phyloP scores from a whole-genome alignment of 805 yeast genomes.

The Candida lessepsii region DNA sequence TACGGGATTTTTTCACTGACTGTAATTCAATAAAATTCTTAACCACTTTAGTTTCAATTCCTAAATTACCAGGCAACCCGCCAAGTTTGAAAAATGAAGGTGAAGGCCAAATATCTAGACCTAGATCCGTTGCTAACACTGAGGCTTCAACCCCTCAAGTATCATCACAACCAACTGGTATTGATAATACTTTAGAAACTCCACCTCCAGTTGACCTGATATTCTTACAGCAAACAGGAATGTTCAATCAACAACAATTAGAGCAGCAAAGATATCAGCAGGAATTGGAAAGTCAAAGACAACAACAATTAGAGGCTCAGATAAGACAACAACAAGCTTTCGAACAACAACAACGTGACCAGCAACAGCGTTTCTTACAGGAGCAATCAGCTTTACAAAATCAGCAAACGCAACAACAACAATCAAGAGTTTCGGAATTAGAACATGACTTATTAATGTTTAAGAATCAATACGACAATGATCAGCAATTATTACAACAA shows the following conservation, averaged over 20 bases:
- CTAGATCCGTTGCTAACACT: constrained; percentile 23
- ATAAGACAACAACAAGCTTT: constrained; percentile 70
- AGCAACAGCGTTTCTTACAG: constrained; percentile 62
- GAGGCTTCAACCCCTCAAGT: constrained; percentile 36
- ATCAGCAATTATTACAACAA: constrained; percentile 78
- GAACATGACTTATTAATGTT: constrained; percentile 77
- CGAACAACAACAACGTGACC: constrained; percentile 71
- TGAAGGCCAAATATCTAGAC: constrained; percentile 29
- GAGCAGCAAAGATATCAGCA: constrained; percentile 61
- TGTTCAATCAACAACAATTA: constrained; percentile 49
- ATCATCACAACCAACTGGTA: constrained; percentile 44
- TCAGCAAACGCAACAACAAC: constrained; percentile 71
- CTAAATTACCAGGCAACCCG: constrained; percentile 58
- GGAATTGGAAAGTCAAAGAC: constrained; percentile 62
- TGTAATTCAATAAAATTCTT: constrained; percentile 81
- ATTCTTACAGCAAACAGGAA: constrained; percentile 55
- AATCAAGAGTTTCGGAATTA: constrained; percentile 74
- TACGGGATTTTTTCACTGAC: constrained; percentile 85
- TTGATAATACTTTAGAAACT: constrained; percentile 21
- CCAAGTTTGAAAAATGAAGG: constrained; percentile 58
- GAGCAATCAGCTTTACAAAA: constrained; percentile 68
- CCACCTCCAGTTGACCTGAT: constrained; percentile 38
- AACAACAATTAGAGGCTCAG: constrained; percentile 66
- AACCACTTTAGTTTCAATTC: constrained; percentile 77
- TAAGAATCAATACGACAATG: constrained; percentile 80